Evolutionary conservation across 1,284 basidiomycete species (phyloP), one percentile per base, ranked within the genome.

Genomic region (Golubevia sp.): DNA sequence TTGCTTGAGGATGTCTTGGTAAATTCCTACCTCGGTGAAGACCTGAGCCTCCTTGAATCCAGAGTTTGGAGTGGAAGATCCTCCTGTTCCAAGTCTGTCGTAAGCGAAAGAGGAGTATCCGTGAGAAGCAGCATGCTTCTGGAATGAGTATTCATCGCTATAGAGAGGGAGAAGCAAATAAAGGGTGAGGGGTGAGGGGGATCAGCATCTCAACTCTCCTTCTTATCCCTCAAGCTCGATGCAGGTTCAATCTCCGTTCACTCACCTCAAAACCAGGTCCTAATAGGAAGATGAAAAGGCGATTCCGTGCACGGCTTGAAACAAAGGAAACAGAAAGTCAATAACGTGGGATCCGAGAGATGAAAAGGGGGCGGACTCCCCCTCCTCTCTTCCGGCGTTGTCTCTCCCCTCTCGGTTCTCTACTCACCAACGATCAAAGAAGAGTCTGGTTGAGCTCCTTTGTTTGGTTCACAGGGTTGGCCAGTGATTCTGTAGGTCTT

Each of bases 241-340:
- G n/a, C n/a, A n/a, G n/a, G n/a, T n/a, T n/a, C n/a, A n/a, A n/a
- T n/a, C n/a, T n/a, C n/a, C n/a, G n/a, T n/a, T n/a, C n/a, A n/a
- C n/a, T 34, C 30, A 34, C 30, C 5, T 11, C 11, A 34, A 11
- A 34, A 3, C 27, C 54, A 59, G 72, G 49, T 74, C 62, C 72
- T 70, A 74, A 53, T 74, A 74, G 18, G 23, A 34, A 15, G 64
- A 49, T 53, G 70, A 64, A 51, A 74, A 74, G 8, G 70, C 72
- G 27, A 74, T 66, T 3, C 72, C 72, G 58, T 74, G 72, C 0
- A 70, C n/a, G n/a, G n/a, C n/a, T n/a, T n/a, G n/a, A n/a, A n/a
- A n/a, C n/a, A n/a, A n/a, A n/a, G n/a, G n/a, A n/a, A n/a, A n/a
- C n/a, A n/a, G n/a, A n/a, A n/a, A n/a, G n/a, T n/a, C n/a, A n/a